Evolutionary conservation across 805 yeast genomes (phyloP).

Genomic region (Debaryomyces hansenii): DNA sequence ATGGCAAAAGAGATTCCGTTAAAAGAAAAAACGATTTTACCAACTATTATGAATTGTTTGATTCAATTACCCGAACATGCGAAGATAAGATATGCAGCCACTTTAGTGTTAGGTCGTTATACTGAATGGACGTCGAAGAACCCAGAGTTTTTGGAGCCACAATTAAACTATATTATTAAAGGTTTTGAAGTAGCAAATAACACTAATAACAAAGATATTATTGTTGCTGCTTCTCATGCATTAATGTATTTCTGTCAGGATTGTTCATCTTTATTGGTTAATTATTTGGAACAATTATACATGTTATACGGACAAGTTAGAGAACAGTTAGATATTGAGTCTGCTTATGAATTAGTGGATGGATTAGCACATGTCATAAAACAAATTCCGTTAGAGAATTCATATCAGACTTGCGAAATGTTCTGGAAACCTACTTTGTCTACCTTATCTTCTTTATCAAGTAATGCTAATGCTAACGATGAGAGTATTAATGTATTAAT

Average conservation of each 20-base stretch:
- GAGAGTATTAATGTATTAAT: slow-evolving; percentile 42
- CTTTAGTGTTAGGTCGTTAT: slow-evolving; percentile 91
- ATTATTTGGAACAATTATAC: slow-evolving; percentile 72
- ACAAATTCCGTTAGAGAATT: slow-evolving; percentile 53
- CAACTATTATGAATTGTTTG: slow-evolving; percentile 70
- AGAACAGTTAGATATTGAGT: slow-evolving; percentile 58
- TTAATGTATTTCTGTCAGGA: slow-evolving; percentile 93
- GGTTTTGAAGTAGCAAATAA: slow-evolving; percentile 52
- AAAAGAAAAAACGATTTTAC: slow-evolving; percentile 65
- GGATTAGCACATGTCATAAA: slow-evolving; percentile 84
- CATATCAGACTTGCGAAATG: slow-evolving; percentile 54
- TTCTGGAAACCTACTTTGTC: slow-evolving; percentile 68
- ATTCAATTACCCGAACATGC: slow-evolving; percentile 79
- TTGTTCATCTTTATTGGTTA: slow-evolving; percentile 66
- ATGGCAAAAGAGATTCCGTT: slow-evolving; percentile 89
- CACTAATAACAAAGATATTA: slow-evolving; percentile 44
- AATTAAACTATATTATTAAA: slow-evolving; percentile 76
- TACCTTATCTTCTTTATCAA: slow-evolving; percentile 32
- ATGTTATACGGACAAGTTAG: slow-evolving; percentile 62
- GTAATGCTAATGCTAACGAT: slow-evolving; percentile 12
- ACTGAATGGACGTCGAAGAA: slow-evolving; percentile 93
- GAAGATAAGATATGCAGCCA: slow-evolving; percentile 87
- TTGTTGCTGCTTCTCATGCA: slow-evolving; percentile 89
- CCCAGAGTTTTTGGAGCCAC: slow-evolving; percentile 78
- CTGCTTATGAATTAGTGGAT: slow-evolving; percentile 78